Percentiles rank a stretch among this genome's conserved stretches.
These are phyloP conservation scores for Begonia peltatifolia DNA, from an alignment of 306 rosid species.

Conservation along the genomic window DNA sequence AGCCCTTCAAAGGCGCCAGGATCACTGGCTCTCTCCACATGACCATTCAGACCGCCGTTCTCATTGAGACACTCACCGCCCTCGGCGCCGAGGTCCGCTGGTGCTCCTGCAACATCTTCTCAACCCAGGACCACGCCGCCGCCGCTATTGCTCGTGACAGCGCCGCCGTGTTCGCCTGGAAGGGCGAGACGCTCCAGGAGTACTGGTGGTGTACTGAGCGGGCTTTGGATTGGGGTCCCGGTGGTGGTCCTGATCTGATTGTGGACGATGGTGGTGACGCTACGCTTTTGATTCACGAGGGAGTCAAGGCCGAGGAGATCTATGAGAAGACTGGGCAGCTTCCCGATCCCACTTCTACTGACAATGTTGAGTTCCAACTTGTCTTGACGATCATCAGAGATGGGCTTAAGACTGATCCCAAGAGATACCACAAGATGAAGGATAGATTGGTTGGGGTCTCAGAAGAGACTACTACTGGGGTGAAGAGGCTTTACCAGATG, in stretches of 20 bases:
- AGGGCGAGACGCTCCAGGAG: slow-evolving; percentile 68
- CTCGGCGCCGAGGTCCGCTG: slow-evolving; percentile 70
- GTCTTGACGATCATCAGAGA: slow-evolving; percentile 47
- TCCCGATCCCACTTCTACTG: slow-evolving; percentile 39
- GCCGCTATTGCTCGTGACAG: slow-evolving; percentile 60
- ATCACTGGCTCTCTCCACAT: slow-evolving; percentile 78
- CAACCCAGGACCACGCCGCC: slow-evolving; percentile 77
- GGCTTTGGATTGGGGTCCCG: slow-evolving; percentile 63
- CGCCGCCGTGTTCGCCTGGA: slow-evolving; percentile 65
- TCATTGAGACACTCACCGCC: slow-evolving; percentile 57
- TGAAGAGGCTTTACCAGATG: slow-evolving; percentile 74
- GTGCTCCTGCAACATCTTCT: slow-evolving; percentile 82
- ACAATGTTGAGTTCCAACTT: slow-evolving; percentile 52
- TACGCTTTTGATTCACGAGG: slow-evolving; percentile 49
- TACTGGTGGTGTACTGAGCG: slow-evolving; percentile 80
- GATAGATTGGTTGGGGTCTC: slow-evolving; percentile 61
- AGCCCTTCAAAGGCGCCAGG: slow-evolving; percentile 55
- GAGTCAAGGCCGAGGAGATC: slow-evolving; percentile 49
- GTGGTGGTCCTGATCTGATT: slow-evolving; percentile 56
- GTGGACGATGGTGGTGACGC: slow-evolving; percentile 74
- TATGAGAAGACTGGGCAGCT: slow-evolving; percentile 29
- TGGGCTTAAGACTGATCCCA: slow-evolving; percentile 46
- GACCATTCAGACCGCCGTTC: slow-evolving; percentile 70
- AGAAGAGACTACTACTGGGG: slow-evolving; percentile 75
- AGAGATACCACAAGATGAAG: slow-evolving; percentile 53